Evolutionary conservation across 768 basidiomycete species (phyloP).

Genomic region (Hygrophoropsis aurantiaca): DNA sequence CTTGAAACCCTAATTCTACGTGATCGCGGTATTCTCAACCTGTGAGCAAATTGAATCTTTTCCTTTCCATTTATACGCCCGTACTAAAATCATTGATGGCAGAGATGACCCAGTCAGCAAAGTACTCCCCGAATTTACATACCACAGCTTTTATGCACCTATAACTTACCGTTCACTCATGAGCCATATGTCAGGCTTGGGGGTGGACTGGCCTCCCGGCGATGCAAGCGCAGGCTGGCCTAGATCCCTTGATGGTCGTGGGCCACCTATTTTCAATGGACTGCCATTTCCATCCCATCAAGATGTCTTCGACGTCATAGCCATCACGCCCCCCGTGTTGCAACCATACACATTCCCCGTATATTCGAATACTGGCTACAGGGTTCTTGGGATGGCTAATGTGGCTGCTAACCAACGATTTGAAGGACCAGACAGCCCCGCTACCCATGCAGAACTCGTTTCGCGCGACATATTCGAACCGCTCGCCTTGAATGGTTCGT

Average conservation of each 20-base stretch:
- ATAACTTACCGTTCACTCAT: constrained; percentile 42
- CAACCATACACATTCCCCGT: constrained; percentile 43
- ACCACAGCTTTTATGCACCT: constrained; percentile 17
- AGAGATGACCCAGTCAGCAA: constrained; percentile 54
- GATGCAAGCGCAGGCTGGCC: constrained; percentile 40
- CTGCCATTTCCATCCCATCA: constrained; percentile 31
- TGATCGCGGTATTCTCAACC: constrained; percentile 40
- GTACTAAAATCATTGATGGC: background rate
- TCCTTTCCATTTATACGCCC: background rate
- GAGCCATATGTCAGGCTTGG: constrained; percentile 37
- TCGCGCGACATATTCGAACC: constrained; percentile 51
- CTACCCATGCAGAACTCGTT: constrained; percentile 43
- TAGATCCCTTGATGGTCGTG: constrained; percentile 20
- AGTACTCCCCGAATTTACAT: constrained; percentile 39
- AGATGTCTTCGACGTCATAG: constrained; percentile 35
- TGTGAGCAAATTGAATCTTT: constrained; percentile 23
- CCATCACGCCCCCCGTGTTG: constrained; percentile 38
- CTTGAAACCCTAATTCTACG: constrained; percentile 49
- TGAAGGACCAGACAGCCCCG: constrained; percentile 14
- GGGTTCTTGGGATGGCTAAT: constrained; percentile 34
- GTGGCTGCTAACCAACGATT: constrained; percentile 30
- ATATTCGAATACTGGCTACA: constrained; percentile 41
- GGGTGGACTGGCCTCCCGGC: constrained; percentile 36
- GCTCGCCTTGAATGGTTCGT: constrained; percentile 43
- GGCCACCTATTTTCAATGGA: constrained; percentile 28